A percentile compares a stretch with the other conserved stretches of the same genome.
phyloP scores from a whole-genome alignment of 306 rosid genomes.

The Fagus sylvatica region DNA sequence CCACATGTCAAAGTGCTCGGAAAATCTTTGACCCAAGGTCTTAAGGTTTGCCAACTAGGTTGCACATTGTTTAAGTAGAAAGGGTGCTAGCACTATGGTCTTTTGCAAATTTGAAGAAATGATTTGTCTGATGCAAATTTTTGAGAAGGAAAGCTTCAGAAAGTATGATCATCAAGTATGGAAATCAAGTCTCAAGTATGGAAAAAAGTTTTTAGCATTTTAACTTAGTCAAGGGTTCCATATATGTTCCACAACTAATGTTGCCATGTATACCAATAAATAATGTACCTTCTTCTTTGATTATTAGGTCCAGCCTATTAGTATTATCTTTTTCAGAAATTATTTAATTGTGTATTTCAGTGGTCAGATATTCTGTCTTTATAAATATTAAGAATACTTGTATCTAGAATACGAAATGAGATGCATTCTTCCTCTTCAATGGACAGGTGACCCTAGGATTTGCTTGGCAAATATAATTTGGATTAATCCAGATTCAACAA shows the following conservation, averaged over 20 bases:
- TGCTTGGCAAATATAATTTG: constrained; percentile 73
- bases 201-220: not conserved
- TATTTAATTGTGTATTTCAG: not conserved
- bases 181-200: not conserved
- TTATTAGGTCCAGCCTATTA: not conserved
- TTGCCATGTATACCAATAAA: not conserved
- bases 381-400: not conserved
- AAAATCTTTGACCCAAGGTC: not conserved
- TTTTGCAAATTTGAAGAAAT: not conserved
- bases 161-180: not conserved
- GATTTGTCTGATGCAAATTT: not conserved
- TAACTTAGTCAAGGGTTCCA: not conserved
- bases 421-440: not conserved
- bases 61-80: not conserved
- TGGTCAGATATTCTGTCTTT: not conserved
- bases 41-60: not conserved
- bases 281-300: not conserved
- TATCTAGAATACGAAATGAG: not conserved
- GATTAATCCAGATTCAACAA: constrained; percentile 77
- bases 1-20: no score
- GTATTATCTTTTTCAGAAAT: not conserved
- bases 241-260: not conserved
- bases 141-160: not conserved
- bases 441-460: constrained; percentile 78
- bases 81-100: not conserved